Conservation (phyloP, 2,329 filamentous ascomycete species). For the Metarhizium album region DNA sequence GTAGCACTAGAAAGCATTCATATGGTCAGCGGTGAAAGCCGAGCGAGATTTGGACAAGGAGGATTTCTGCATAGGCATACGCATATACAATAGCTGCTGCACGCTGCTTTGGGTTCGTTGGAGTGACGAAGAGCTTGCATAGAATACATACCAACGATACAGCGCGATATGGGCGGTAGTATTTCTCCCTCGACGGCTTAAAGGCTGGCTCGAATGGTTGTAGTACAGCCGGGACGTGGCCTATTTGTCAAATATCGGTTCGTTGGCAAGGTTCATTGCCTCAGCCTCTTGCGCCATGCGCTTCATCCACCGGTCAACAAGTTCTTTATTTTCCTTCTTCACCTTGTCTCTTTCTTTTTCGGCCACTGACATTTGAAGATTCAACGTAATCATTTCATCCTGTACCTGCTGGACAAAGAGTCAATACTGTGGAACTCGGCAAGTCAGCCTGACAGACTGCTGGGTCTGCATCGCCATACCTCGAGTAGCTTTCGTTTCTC, state of each 20-base stretch:
- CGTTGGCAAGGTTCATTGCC: conserved; percentile 64
- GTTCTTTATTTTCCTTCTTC: conserved; percentile 73
- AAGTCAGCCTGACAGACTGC: neutral
- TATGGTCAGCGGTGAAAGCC: conserved; percentile 17
- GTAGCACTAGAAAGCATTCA: conserved; percentile 17
- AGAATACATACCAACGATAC: conserved; percentile 17
- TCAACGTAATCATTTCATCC: conserved; percentile 82
- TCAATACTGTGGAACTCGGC: neutral
- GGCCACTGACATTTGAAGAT: conserved; percentile 77
- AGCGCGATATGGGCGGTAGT: neutral
- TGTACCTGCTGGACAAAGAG: conserved; percentile 55
- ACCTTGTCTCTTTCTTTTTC: conserved; percentile 66
- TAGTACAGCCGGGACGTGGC: neutral
- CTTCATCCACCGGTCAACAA: conserved; percentile 87
- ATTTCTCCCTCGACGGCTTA: neutral
- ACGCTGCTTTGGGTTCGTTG: neutral
- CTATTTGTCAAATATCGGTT: conserved; percentile 25
- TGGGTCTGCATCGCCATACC: conserved; percentile 27
- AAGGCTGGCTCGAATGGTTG: neutral
- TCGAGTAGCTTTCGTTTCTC: conserved; percentile 77
- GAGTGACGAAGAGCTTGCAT: conserved; percentile 11
- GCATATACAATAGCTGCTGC: neutral
- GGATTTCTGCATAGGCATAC: neutral
- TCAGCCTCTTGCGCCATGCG: conserved; percentile 79
- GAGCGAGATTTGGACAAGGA: conserved; percentile 11